Evolutionary conservation across 768 basidiomycete genomes (phyloP), one percentile per base, ranked within the genome.

Genomic region (Multifurca ochricompacta): DNA sequence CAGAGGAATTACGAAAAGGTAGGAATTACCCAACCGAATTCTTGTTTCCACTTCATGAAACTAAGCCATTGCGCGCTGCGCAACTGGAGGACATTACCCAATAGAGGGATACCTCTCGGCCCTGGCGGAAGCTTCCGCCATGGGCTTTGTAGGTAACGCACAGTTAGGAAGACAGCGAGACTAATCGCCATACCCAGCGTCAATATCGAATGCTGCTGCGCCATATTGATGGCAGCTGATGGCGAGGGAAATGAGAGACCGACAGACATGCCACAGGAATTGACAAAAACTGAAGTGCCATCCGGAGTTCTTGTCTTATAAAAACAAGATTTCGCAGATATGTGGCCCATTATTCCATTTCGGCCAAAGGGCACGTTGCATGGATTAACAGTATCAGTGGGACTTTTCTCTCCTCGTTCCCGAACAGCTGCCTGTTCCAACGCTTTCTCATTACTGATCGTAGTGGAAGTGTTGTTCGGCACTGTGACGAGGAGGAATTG

Each of bases 41-140:
- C 30, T 32, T 53, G 32, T 3, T 51, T 58, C 56, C 56, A 59
- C 19, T 45, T 47, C 45, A 42, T 50, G 34, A 55, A 59, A 25
- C 39, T 58, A 9, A 59, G 56, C 59, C 59, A 59, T 23, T 55
- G 59, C 11, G 58, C 34, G 40, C 41, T 57, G 18, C 55, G 49
- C 39, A 59, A 36, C 0, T 58, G 21, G 14, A 59, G 46, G 19
- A 51, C 40, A 16, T 58, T 59, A 2, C 59, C 59, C 11, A 59
- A 1, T n/a, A 58, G 40, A 28, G 59, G 59, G 13, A 59, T 11
- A 23, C 59, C 56, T 21, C 14, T 39, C 43, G 59, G 59, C 1
- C 59, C 59, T 0, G 59, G 59, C 10, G 59, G 59, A 14, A 58
- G 44, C 30, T 53, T 51, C 7, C 59, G 59, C 55, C 56, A 59